A percentile compares a stretch with the other conserved stretches of the same genome.
These are phyloP conservation scores for Phytophthora sp. DNA, from an alignment of 352 stramenopile species.

Conservation along the genomic window DNA sequence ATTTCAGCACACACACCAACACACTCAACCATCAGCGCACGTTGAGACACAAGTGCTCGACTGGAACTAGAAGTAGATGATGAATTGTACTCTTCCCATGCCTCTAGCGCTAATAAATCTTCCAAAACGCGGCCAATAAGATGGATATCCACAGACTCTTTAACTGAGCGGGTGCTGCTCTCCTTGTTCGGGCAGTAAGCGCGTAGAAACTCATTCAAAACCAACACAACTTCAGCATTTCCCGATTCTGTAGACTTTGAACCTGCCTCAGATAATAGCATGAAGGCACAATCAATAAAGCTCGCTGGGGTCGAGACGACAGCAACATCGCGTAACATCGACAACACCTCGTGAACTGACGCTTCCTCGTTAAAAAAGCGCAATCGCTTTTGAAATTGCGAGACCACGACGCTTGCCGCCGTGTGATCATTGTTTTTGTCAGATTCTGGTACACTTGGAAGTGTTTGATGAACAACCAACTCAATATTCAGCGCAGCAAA, in stretches of 20 bases:
- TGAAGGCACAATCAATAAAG: constrained; percentile 74
- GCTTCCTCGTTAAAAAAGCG: constrained; percentile 74
- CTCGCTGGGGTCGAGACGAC: constrained; percentile 53
- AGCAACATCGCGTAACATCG: constrained; percentile 60
- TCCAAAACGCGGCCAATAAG: constrained; percentile 80
- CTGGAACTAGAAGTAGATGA: constrained; percentile 1
- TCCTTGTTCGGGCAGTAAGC: constrained; percentile 26
- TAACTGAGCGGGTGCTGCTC: background rate
- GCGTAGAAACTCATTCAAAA: constrained; percentile 72
- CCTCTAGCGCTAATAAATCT: constrained; percentile 60
- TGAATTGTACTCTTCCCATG: constrained; percentile 43
- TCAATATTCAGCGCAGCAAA: constrained; percentile 80
- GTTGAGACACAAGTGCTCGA: constrained; percentile 43
- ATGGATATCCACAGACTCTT: constrained; percentile 52
- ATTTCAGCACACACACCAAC: constrained; percentile 79
- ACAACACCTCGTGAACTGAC: constrained; percentile 51
- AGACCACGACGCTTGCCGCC: constrained; percentile 40
- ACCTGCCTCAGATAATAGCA: constrained; percentile 35
- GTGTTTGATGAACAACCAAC: constrained; percentile 64
- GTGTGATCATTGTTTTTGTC: constrained; percentile 2
- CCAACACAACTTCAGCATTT: constrained; percentile 54
- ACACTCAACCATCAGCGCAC: constrained; percentile 76
- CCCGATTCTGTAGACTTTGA: constrained; percentile 1
- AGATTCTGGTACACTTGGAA: constrained; percentile 17
- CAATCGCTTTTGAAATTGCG: constrained; percentile 85